Evolutionary conservation across 1,139 yeast species (phyloP), one percentile per base, ranked within the genome.

Genomic region (Waltiozyma sp.): DNA sequence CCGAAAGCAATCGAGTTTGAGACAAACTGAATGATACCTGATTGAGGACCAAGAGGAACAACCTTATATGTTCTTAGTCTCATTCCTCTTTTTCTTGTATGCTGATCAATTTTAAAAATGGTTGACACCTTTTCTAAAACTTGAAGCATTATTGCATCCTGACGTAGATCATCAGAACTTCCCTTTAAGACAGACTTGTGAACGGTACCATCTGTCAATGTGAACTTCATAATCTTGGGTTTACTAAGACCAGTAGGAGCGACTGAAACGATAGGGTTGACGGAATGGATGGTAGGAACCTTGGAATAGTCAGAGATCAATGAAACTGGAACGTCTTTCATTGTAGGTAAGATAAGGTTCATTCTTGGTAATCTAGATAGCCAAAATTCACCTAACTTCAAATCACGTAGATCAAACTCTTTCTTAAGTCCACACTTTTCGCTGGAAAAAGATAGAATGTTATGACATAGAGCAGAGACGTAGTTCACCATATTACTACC

Each of bases 101-200:
- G 75, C 41, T 71, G 68, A 54, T 84, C 78, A 33, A 67, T 68
- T 15, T 55, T 60, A 47, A 91, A 71, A 38, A 89, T 73, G n/a
- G 68, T 64, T 55, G 89, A 87, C 18, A 88, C 96, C 57, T 88
- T 86, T 24, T 72, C 82, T 60, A 93, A 93, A 1, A 91, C 97
- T 58, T 91, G 98, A 58, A 89, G 95, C 98, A 93, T 93, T 47
- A 91, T 86, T 0, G 95, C 85, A 62, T 93, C 99, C 61, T 93
- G 98, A 44, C 98, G 68, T 44, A 91, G 64, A 61, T 93, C 98
- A 62, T 93, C 98, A 7, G 86, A 74, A 4, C 95, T 89, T 26
- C 87, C 85, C 56, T 93, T 93, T 51, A 88, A 66, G 19, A 91
- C 65, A 56, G 81, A 70, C 45, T 68, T 75, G 46, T 75, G 80